phyloP scores from a whole-genome alignment of 441 rosid species.

The Bocquillonia castaneifolia region DNA sequence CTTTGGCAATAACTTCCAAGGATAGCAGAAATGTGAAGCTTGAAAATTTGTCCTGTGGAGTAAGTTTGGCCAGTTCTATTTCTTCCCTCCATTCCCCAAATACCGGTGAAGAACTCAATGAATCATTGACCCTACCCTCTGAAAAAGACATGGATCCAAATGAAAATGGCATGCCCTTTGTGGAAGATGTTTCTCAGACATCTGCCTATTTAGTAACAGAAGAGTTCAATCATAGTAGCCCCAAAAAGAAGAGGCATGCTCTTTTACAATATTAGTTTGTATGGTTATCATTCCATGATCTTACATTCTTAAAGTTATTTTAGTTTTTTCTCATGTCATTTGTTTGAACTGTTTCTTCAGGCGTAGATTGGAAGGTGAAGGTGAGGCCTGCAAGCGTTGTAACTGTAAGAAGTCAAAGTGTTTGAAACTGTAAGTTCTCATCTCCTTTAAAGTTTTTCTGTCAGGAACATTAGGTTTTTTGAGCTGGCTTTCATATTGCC shows the following conservation, averaged over 20 bases:
- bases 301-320: neutral
- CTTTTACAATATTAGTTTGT: neutral
- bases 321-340: neutral
- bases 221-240: constrained; percentile 47
- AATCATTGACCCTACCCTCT: constrained; percentile 37
- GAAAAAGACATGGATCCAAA: constrained; percentile 46
- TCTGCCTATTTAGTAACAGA: constrained; percentile 35
- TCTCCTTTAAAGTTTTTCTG: constrained; percentile 5
- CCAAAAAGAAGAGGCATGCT: constrained; percentile 58
- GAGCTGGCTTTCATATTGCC: neutral
- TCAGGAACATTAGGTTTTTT: neutral
- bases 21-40: constrained; percentile 36
- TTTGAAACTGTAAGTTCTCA: constrained; percentile 82
- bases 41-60: constrained; percentile 44
- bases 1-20: constrained; percentile 55
- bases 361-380: constrained; percentile 72
- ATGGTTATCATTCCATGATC: neutral
- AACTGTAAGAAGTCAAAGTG: constrained; percentile 98
- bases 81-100: constrained; percentile 30
- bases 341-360: constrained; percentile 33
- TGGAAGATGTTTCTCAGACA: constrained; percentile 47
- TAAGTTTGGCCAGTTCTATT: constrained; percentile 35
- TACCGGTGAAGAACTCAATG: constrained; percentile 32
- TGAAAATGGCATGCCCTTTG: constrained; percentile 32
- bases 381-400: constrained; percentile 84